Evolutionary conservation across 495 filamentous ascomycete genomes (phyloP), one percentile per base, ranked within the genome.

Genomic region (Xylaria telfairii): DNA sequence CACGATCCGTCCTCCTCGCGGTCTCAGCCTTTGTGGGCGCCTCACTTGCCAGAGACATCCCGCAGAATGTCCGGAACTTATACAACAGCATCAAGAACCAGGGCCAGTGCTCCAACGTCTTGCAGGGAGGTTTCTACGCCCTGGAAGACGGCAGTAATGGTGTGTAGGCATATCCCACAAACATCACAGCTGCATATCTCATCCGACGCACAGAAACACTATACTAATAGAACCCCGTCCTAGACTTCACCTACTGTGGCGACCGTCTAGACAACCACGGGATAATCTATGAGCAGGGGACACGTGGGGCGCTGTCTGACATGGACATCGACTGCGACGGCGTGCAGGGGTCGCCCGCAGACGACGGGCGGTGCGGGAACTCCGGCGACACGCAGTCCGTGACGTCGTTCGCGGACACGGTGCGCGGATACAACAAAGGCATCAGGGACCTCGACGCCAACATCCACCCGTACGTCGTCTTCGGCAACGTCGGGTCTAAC

Each of bases 271-370:
- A 70, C 21, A 76, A 79, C 68, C 63, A 73, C 46, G 69, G 70
- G 32, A 74, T 82, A 67, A 75, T 83, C 63, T 85, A 82, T 70
- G 61, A 83, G 72, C 73, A 80, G 53, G 81, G 81, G 0, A 62
- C 70, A 6, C 71, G 74, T 63, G 71, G 73, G 56, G 68, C 73
- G 17, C 70, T 83, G 15, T 78, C 80, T 34, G 82, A 88, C 77
- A 91, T 92, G 88, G 90, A 92, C 74, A 83, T 92, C 65, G 90
- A 92, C 78, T 92, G 90, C 75, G 89, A 92, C 73, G 90, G 90
- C 8, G 76, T 78, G n/a, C 83, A 88, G 67, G 75, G 79, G 12
- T 74, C 79, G 4, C 75, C 76, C 0, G 87, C 86, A 0, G 85
- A 85, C 67, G 81, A 84, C 66, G 79, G 81, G 39, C 79, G 82